phyloP scores from a whole-genome alignment of 169 alveolate species.

The Plasmodium gonderi region DNA sequence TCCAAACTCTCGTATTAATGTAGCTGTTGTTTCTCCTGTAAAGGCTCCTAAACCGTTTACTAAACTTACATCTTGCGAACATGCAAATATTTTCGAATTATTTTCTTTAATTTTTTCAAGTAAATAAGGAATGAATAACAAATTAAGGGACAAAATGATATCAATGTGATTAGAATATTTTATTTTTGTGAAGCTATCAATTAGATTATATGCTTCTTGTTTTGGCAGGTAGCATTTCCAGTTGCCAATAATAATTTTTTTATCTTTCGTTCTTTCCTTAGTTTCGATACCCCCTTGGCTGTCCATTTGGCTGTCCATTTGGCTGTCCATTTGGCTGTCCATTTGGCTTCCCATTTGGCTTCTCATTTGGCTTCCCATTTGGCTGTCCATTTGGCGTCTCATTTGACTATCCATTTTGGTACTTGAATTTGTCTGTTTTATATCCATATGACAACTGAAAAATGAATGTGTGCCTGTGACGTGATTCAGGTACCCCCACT shows the following conservation, averaged over 20 bases:
- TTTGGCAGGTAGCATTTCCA: slow-evolving; percentile 70
- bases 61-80: slow-evolving; percentile 72
- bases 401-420: too few species aligned
- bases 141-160: slow-evolving; percentile 41
- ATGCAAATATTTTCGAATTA: slow-evolving; percentile 42
- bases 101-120: slow-evolving; percentile 43
- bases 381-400: not conserved
- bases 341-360: not conserved
- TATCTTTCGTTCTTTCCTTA: not conserved
- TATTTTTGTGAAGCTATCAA: slow-evolving; percentile 33
- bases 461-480: too few species aligned
- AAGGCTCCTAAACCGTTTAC: slow-evolving; percentile 79
- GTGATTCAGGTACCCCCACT: not conserved
- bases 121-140: slow-evolving; percentile 58
- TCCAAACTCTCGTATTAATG: slow-evolving; percentile 70
- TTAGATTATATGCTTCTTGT: slow-evolving; percentile 53
- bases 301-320: not conserved
- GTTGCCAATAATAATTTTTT: slow-evolving; percentile 58
- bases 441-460: too few species aligned
- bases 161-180: slow-evolving; percentile 44
- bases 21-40: slow-evolving; percentile 86
- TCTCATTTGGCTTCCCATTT: not conserved
- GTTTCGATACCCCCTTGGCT: not conserved
- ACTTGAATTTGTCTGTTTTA: too few species aligned
- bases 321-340: not conserved